Evolutionary conservation across 2,329 filamentous ascomycete genomes (phyloP), one percentile per base, ranked within the genome.

Genomic region (Aspergillus uvarum): DNA sequence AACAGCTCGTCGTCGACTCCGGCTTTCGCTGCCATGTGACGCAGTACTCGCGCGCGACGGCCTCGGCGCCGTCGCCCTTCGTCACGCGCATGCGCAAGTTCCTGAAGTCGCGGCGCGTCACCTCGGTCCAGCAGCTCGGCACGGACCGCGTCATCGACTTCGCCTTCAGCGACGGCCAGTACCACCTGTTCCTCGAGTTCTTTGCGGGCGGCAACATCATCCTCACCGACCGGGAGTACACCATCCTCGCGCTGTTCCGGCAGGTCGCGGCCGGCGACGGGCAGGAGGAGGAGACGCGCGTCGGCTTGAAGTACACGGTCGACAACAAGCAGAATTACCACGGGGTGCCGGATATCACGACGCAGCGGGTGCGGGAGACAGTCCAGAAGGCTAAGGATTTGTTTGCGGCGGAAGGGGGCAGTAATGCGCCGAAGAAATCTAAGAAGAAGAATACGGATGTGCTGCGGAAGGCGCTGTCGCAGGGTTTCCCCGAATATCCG

Each of bases 11-110:
- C 54, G 87, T 99, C 69, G 95, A 99, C 75, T 95, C 91, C 1
- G 95, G 95, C 31, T 99, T 99, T 77, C 92, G 95, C 72, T 96
- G 92, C 76, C 95, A 99, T 74, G 82, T 98, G 60, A 98, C 95
- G 32, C 87, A 89, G 68, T 99, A 96, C 80, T 87, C 90, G 29
- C 90, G 95, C 65, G 89, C 92, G 0, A 94, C 94, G 1, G 91
- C 93, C 4, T 85, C 90, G 19, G 87, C 89, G 0, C 95, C 95
- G 2, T 96, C 92, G 6, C 82, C 84, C 48, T 99, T 99, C 74
- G 92, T 97, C 51, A 85, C 88, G 51, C 86, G 91, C 59, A 80
- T 99, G 59, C 88, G 95, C 67, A 97, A 96, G 78, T 89, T 87
- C 70, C 84, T 99, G 55, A 95, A 94, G 76, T 96, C 93, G 10